Evolutionary conservation across 371 early-diverging fungal species (phyloP).

Genomic region (Cladochytrium tenue): DNA sequence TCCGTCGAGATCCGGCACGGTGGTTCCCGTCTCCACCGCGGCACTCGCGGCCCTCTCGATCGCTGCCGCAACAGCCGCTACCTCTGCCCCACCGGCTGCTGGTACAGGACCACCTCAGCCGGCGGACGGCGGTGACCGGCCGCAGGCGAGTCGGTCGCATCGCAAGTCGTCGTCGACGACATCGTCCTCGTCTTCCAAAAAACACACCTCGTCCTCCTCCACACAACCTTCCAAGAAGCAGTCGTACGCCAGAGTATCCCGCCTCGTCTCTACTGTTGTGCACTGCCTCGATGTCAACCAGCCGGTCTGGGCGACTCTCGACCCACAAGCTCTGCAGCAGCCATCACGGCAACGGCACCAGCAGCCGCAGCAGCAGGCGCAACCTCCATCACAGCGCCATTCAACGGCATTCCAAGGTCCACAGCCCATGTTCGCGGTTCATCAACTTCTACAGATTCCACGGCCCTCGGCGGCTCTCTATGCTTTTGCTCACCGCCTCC

Average conservation of each 20-base stretch:
- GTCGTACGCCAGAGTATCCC: conserved; percentile 19
- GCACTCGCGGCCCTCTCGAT: no score
- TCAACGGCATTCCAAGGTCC: background rate
- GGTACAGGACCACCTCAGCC: no score
- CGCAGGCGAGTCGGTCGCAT: no score
- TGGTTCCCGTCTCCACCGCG: no score
- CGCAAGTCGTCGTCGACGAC: no score
- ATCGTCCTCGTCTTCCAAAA: background rate
- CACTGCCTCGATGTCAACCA: conserved; percentile 14
- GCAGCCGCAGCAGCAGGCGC: background rate
- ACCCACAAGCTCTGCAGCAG: no score
- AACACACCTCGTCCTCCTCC: background rate
- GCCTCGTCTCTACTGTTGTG: conserved; percentile 20
- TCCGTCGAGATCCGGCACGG: no score
- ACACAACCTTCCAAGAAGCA: background rate
- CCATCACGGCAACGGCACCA: background rate
- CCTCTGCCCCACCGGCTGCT: no score
- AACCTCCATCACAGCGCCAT: background rate
- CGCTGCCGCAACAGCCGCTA: no score
- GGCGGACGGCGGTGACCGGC: no score
- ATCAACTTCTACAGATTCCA: background rate
- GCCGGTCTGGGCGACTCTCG: conserved; percentile 1
- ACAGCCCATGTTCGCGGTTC: conserved; percentile 4
- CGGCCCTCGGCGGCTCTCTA: conserved; percentile 20
- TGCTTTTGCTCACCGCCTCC: conserved; percentile 21